These are phyloP conservation scores for Luzula sylvatica DNA, from an alignment of 176 grass and related monocot genomes.

Conservation along the genomic window DNA sequence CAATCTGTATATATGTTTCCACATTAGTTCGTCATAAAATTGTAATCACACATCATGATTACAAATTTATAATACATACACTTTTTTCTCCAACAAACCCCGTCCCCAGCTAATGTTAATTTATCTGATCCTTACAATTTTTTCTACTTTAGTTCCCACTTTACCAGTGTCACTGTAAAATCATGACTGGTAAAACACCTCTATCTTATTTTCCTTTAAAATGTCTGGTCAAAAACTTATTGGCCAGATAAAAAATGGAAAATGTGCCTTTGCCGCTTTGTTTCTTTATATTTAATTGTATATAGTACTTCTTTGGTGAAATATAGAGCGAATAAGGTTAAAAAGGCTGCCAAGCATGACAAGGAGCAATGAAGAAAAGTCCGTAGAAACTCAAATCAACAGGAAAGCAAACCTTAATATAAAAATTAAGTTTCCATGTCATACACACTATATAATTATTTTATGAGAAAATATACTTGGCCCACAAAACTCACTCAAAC, in stretches of 20 bases:
- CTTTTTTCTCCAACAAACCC: constrained; percentile 11
- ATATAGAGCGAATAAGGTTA: background rate
- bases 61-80: background rate
- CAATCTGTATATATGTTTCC: too few relatives aligned
- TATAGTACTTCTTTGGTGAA: constrained; percentile 15
- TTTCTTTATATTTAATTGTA: constrained; percentile 1
- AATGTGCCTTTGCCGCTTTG: background rate
- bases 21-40: constrained; percentile 1
- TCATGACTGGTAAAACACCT: constrained; percentile 40
- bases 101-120: background rate
- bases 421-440: too few relatives aligned
- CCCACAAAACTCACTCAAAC: too few relatives aligned
- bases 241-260: background rate
- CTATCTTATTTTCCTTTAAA: constrained; percentile 51
- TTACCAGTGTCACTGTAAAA: constrained; percentile 21
- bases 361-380: too few relatives aligned
- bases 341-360: background rate
- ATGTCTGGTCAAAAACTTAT: too few relatives aligned
- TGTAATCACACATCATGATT: constrained; percentile 4
- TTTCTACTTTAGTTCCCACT: constrained; percentile 26
- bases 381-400: constrained; percentile 3
- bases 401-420: constrained; percentile 17
- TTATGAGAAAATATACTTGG: too few relatives aligned
- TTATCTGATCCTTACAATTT: constrained; percentile 20
- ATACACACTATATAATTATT: too few relatives aligned